phyloP scores from a whole-genome alignment of 805 yeast species.

The Candida railenensis region DNA sequence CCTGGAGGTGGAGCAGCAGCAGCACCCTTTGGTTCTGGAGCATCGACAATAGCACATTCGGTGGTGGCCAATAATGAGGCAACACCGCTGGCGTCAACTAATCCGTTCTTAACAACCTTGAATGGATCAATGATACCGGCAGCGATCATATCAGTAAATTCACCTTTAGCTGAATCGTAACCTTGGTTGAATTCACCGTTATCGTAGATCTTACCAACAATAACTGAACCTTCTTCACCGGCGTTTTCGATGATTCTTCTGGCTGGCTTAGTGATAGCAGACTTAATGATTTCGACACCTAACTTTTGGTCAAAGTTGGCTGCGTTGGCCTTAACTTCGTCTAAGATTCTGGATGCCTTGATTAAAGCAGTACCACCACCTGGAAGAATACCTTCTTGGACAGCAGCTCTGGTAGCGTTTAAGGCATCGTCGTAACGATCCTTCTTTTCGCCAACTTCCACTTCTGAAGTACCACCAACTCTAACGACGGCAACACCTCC shows the following conservation, averaged over 20 bases:
- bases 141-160: conserved; percentile 92
- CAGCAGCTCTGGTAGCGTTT: conserved; percentile 98
- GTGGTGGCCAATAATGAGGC: conserved; percentile 97
- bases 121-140: conserved; percentile 98
- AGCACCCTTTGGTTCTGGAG: conserved; percentile 73
- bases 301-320: conserved; percentile 91
- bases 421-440: conserved; percentile 98
- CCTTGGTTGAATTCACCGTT: conserved; percentile 80
- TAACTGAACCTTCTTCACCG: conserved; percentile 96
- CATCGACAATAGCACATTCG: conserved; percentile 96
- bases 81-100: conserved; percentile 96
- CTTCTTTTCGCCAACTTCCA: conserved; percentile 99
- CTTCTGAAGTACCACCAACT: conserved; percentile 96
- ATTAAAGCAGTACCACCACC: conserved; percentile 99
- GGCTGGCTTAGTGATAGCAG: conserved; percentile 94
- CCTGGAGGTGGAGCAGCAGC: conserved; percentile 55
- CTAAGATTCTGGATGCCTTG: conserved; percentile 82
- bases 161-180: conserved; percentile 89
- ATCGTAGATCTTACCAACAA: conserved; percentile 83
- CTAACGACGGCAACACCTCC: conserved; percentile 98
- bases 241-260: conserved; percentile 94
- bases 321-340: conserved; percentile 60
- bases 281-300: conserved; percentile 90
- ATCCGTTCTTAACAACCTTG: conserved; percentile 94
- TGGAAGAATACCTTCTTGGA: conserved; percentile 96